Conservation (phyloP, 345 rosid species). For the Streptanthus diversifolius region DNA sequence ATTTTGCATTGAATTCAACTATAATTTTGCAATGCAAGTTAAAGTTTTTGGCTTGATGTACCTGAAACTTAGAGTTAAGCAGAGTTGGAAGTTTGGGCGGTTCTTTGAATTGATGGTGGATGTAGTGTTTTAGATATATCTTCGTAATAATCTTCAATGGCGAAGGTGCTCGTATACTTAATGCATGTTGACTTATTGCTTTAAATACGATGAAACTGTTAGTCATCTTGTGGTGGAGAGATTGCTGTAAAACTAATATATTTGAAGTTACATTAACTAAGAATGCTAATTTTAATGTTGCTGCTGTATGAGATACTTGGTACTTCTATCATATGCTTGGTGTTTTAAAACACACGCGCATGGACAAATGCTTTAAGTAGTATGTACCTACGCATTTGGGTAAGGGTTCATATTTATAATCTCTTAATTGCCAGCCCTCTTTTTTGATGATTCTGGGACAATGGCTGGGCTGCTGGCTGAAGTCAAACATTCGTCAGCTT, state of each 20-base stretch:
- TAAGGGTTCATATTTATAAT: no score
- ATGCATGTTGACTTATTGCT: background rate
- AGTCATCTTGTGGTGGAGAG: conserved; percentile 8
- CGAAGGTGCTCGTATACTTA: background rate
- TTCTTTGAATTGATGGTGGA: background rate
- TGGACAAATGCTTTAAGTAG: no score
- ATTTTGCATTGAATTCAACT: background rate
- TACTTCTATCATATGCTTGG: no score
- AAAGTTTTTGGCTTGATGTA: background rate
- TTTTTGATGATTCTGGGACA: background rate
- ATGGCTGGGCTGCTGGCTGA: background rate
- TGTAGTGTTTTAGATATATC: background rate
- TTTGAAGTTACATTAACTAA: background rate
- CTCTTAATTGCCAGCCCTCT: background rate
- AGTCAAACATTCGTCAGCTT: background rate
- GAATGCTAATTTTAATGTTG: background rate
- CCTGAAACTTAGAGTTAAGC: background rate
- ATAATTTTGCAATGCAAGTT: conserved; percentile 5
- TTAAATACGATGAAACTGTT: background rate
- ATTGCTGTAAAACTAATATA: background rate
- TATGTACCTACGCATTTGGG: no score
- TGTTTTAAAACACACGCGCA: no score
- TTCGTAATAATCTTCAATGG: background rate
- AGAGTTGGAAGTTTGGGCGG: background rate
- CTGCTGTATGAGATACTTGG: background rate